Conservation (phyloP, 139 green algal genomes). For the Chlamydomonas urium region DNA sequence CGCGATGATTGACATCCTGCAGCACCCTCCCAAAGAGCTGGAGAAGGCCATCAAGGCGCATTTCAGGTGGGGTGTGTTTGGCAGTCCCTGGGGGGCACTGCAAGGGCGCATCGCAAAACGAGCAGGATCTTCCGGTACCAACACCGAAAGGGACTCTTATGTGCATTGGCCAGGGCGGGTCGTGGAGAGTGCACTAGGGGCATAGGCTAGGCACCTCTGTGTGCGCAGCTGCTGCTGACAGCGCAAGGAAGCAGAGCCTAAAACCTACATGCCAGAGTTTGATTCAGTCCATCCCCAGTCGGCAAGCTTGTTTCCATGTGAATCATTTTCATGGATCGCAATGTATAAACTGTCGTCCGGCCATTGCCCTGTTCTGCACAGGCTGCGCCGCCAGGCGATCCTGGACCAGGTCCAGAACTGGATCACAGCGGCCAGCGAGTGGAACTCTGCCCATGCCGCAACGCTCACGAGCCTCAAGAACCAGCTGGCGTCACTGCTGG, state of each 20-base stretch:
- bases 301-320: not conserved
- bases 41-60: conserved; percentile 49
- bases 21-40: conserved; percentile 56
- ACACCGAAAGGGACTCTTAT: not conserved
- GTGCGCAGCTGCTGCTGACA: not conserved
- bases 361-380: not conserved
- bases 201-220: not conserved
- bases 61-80: conserved; percentile 40
- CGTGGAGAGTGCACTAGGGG: not conserved
- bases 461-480: conserved; percentile 8
- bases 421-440: not conserved
- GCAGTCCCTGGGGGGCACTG: too few relatives aligned
- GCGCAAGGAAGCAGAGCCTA: not conserved
- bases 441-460: not conserved
- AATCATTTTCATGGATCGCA: not conserved
- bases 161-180: too few relatives aligned
- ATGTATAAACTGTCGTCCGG: not conserved
- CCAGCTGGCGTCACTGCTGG: not conserved
- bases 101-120: not conserved
- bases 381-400: not conserved
- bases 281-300: not conserved
- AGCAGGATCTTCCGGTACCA: not conserved
- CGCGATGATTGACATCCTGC: conserved; percentile 77
- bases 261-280: not conserved
- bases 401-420: not conserved